A percentile compares a stretch with the other conserved stretches of the same genome.
Evolutionary conservation across 768 basidiomycete species (phyloP).

Genomic region (Mycena belliarum): DNA sequence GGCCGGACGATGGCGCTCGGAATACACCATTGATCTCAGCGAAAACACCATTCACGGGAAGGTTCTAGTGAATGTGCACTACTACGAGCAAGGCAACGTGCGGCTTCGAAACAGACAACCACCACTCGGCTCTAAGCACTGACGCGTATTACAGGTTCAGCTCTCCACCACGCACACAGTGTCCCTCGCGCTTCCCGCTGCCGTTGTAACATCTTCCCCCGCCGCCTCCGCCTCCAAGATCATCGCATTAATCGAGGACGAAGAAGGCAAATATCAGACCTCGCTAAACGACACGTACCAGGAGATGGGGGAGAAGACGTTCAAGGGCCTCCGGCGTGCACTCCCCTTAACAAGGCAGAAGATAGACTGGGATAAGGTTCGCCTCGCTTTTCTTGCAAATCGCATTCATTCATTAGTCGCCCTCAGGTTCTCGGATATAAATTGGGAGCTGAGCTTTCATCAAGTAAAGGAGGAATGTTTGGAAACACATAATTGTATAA

Average conservation of each 20-base stretch:
- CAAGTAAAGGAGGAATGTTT: conserved; percentile 29
- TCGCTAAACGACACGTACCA: conserved; percentile 82
- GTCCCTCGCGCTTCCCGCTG: conserved; percentile 62
- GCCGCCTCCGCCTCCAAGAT: conserved; percentile 64
- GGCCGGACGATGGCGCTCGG: conserved; percentile 94
- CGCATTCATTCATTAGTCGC: background rate
- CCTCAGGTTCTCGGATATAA: conserved; percentile 31
- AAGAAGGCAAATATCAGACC: conserved; percentile 78
- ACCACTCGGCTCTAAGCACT: background rate
- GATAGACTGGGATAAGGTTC: conserved; percentile 92
- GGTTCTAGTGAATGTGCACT: conserved; percentile 87
- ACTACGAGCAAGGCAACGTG: conserved; percentile 97
- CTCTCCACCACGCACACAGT: conserved; percentile 73
- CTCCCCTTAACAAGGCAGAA: conserved; percentile 92
- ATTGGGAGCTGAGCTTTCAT: conserved; percentile 54
- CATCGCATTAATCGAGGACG: conserved; percentile 77
- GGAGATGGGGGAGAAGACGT: conserved; percentile 91
- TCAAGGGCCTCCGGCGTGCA: conserved; percentile 87
- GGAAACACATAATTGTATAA: conserved; percentile 23
- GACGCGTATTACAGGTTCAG: conserved; percentile 67
- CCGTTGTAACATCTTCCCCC: conserved; percentile 53
- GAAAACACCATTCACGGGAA: conserved; percentile 65
- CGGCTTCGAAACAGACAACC: conserved; percentile 27
- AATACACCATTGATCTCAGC: conserved; percentile 73
- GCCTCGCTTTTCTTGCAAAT: conserved; percentile 15